phyloP scores from a whole-genome alignment of 2,329 filamentous ascomycete species.

The Coniochaeta sp. region DNA sequence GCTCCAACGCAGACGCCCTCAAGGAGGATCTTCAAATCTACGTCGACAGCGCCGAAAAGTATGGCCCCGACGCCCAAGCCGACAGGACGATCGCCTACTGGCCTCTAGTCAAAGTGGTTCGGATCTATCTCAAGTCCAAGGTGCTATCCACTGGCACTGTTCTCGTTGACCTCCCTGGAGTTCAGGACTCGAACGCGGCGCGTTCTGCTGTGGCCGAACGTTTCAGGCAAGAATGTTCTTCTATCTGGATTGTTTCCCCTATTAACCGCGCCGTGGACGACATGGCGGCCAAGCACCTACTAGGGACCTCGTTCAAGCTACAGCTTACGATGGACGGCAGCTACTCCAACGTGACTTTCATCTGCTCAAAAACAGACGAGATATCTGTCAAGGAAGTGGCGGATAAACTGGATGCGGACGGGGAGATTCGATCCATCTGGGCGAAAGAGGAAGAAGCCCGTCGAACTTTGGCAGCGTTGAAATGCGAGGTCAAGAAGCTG shows the following conservation, averaged over 20 bases:
- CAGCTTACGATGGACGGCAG: constrained; percentile 52
- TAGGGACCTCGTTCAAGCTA: constrained; percentile 48
- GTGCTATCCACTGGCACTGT: constrained; percentile 26
- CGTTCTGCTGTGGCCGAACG: constrained; percentile 37
- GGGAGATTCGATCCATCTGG: not conserved
- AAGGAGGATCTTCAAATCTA: constrained; percentile 38
- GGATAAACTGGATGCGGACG: not conserved
- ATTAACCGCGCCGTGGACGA: constrained; percentile 55
- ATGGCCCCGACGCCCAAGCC: constrained; percentile 18
- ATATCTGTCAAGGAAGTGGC: constrained; percentile 24
- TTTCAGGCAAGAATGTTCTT: constrained; percentile 52
- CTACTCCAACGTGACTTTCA: constrained; percentile 46
- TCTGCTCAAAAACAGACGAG: constrained; percentile 57
- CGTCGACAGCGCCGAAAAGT: constrained; percentile 49
- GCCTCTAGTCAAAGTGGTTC: constrained; percentile 47
- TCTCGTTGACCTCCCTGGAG: constrained; percentile 46
- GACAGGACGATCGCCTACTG: constrained; percentile 27
- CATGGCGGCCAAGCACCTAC: constrained; percentile 46
- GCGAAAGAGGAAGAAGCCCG: not conserved
- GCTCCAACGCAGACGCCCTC: constrained; percentile 30
- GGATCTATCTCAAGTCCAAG: constrained; percentile 25
- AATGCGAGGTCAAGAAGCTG: not conserved
- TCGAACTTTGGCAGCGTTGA: not conserved
- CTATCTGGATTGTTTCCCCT: constrained; percentile 52
- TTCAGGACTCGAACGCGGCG: constrained; percentile 53